Base-by-base conservation (phyloP, 2,329 filamentous ascomycete species). In the Aspergillus aculeatinus region DNA sequence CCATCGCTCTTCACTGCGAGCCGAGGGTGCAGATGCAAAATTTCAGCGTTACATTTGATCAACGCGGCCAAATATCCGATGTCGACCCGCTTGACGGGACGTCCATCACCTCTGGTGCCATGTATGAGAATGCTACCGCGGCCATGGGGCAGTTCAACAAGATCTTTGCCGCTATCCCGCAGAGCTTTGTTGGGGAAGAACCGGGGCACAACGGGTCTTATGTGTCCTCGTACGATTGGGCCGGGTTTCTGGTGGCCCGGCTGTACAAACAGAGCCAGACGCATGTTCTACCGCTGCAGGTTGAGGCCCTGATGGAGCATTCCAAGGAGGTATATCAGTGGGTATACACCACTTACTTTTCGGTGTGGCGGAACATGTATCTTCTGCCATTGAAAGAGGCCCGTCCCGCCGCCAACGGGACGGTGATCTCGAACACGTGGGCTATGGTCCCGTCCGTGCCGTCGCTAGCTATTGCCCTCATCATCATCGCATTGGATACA, bases 61-160 rank as follows among this genome's bases (percentile, higher is more conserved):
- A 66, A 29, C 66, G 65, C 51, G 72, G 72, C 3, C 70, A 73
- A 49, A 70, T 74, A 2, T 52, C 63, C 5, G 49, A 54, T 16
- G 57, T 68, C 11, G 14, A 60, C 2, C 60, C 62, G 5, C 12
- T 72, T 25, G 27, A 61, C 1, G 48, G 67, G 2, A 72, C 65
- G 4, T 55, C 55, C 0, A 68, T 72, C 44, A 64, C 59, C 1
- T 56, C 63, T 1, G 72, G 72, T 2, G 31, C 60, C 10, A 72
- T 74, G 70, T 70, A 70, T 47, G 64, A 71, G 12, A 74, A 74
- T 55, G 72, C 72, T 5, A 74, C 72, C 4, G 57, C 72, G 54
- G 74, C 70, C 39, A 59, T 74, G 29, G 72, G 72, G 1, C 71
- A 74, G 48, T 74, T 74, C 61, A 74, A 74, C 63, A 74, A 73